Conservation (phyloP, 129 eudicot species). For the Flaveria brownii region DNA sequence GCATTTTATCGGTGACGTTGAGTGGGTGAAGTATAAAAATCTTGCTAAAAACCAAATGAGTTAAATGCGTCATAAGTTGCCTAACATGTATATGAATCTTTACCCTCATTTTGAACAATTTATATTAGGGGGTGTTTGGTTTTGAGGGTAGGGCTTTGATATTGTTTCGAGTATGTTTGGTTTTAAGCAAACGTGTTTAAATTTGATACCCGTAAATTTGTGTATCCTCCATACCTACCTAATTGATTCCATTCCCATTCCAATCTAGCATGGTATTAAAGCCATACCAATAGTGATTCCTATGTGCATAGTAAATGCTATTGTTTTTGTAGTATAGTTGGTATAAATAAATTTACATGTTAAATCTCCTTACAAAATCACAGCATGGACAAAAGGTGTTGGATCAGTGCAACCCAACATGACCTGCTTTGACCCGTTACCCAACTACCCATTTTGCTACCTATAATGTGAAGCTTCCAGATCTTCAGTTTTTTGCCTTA, state of each 20-base stretch:
- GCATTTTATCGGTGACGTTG: background rate
- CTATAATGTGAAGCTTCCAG: background rate
- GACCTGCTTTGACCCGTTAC: background rate
- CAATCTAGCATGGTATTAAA: background rate
- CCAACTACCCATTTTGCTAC: background rate
- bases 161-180: background rate
- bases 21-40: background rate
- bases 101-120: too few species aligned
- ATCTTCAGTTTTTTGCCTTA: constrained; percentile 12
- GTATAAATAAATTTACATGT: background rate
- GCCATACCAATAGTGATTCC: background rate
- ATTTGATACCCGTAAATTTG: background rate
- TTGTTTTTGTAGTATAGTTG: background rate
- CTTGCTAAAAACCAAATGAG: background rate
- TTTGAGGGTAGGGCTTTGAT: background rate
- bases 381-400: background rate
- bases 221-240: background rate
- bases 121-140: background rate
- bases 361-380: background rate
- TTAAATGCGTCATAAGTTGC: background rate
- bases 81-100: background rate
- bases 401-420: background rate
- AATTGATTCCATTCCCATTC: background rate
- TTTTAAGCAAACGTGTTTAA: background rate
- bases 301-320: background rate